Base-by-base conservation (phyloP, 352 stramenopile species). In the Pythium diclinum region DNA sequence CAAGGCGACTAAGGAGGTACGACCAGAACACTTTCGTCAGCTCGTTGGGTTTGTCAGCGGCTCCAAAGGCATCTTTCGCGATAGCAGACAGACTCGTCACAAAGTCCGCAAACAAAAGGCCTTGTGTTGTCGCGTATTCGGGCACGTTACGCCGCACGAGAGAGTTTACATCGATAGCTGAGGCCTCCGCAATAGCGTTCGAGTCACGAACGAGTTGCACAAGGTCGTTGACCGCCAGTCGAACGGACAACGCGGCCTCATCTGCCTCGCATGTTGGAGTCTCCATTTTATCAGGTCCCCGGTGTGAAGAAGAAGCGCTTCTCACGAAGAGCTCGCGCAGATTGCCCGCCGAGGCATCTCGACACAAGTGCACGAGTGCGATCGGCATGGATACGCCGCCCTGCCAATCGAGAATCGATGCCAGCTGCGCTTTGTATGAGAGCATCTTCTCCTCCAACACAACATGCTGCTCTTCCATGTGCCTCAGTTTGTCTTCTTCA, bases 391-490 rank as follows among this genome's bases (percentile, higher is more conserved):
- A 53, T 3, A 80, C 53, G 17, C 72, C 76, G 13, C 71, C 72
- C 48, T 87, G 69, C 74, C 76, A 89, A n/a, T 87, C 80, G 14
- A 85, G 47, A n/a, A 89, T 75, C 6, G 73, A 72, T 25, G 68
- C 32, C 10, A 91, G 49, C 47, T 89, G 79, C 13, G 54, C 66
- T 60, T 85, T 80, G 10, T 83, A 67, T 3, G 67, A 61, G 47
- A 81, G 66, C 11, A 66, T 56, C 36, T 77, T 82, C 42, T 89
- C 79, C 57, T 87, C 75, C 8, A 91, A 65, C 16, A 69, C 56
- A 16, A 77, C 78, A 30, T 87, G 73, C 8, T 77, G 69, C 65
- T 89, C 82, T 56, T 87, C 81, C 71, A 89, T 81, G 52, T 80
- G 72, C 23, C 76, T 75, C 40, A 77, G 74, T 13, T 78, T 77